Evolutionary conservation across 305 asterid species (phyloP), one percentile per base, ranked within the genome.

Genomic region (Euphrasia arctica): DNA sequence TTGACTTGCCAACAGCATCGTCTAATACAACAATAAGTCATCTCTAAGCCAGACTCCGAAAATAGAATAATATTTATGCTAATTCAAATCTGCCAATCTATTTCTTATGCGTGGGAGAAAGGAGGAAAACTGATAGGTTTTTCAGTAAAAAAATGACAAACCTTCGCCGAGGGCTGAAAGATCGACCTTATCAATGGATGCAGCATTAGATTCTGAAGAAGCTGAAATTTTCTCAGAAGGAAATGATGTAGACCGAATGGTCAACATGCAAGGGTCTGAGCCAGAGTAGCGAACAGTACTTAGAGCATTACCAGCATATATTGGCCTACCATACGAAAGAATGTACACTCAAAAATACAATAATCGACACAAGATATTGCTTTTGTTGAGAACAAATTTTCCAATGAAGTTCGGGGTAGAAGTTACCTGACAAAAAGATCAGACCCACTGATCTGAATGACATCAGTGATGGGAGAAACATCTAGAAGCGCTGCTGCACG

Each of bases 241-340:
- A 75, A 93, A 93, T 55, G 99, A 93, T 43, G 99, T 83, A 65
- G 95, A 75, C 79, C 97, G 83, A 59, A 93, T 77, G 54, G 95
- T 93, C 85, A 93, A 76, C 94, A 90, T 70, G 79, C 99, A 93
- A 54, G 98, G 98, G 73, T 72, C 71, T 68, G 90, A 76, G 70
- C 96, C 98, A 51, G 82, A 79, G 78, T 90, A 93, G 58, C 78
- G 86, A 42, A 93, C 90, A 22, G 96, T 90, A 75, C 85, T 81
- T 64, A 93, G 95, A 69, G 98, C 97, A 83, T 93, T 93, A 50
- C 97, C 97, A 70, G 98, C 98, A 82, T 93, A 93, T 68, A 86
- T 86, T 57, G 98, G 97, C 80, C 98, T 90, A 86, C 63, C 75
- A 84, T 49, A 70, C 36, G 69, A 62, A 74, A 72, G 63, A 72